phyloP scores from a whole-genome alignment of 1,284 basidiomycete species.

The Laetiporus sulphureus region DNA sequence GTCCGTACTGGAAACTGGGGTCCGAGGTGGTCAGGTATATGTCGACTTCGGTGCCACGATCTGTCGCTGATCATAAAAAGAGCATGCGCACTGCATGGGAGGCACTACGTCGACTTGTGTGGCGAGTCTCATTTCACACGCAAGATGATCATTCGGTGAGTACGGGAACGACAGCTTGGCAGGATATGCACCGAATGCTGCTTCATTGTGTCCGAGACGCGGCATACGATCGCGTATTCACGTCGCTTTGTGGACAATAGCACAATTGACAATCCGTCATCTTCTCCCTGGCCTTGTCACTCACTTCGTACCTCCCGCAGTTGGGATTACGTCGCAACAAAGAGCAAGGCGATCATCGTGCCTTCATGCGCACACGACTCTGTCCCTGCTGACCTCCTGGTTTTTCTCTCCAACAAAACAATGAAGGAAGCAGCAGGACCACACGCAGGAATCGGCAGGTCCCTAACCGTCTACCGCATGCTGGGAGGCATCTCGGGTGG shows the following conservation, averaged over 20 bases:
- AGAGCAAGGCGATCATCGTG: slow-evolving; percentile 62
- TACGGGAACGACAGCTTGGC: too few relatives aligned
- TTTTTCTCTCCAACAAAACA: slow-evolving; percentile 47
- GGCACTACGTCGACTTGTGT: slow-evolving; percentile 61
- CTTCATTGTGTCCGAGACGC: too few relatives aligned
- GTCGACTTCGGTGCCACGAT: neutral
- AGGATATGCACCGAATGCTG: too few relatives aligned
- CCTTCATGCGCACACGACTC: slow-evolving; percentile 71
- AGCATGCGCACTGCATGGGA: slow-evolving; percentile 45
- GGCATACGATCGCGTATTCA: too few relatives aligned
- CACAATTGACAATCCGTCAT: too few relatives aligned
- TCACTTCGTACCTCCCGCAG: too few relatives aligned
- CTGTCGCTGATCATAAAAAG: slow-evolving; percentile 16
- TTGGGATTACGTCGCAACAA: slow-evolving; percentile 60
- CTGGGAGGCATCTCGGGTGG: slow-evolving; percentile 63
- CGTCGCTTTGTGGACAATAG: too few relatives aligned
- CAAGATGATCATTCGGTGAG: slow-evolving; percentile 43
- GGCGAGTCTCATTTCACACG: slow-evolving; percentile 50
- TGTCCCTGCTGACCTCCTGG: slow-evolving; percentile 59
- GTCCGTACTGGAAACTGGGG: slow-evolving; percentile 60
- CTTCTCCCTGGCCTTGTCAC: too few relatives aligned
- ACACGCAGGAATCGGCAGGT: slow-evolving; percentile 27
- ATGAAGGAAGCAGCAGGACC: slow-evolving; percentile 32
- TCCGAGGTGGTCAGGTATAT: slow-evolving; percentile 54
- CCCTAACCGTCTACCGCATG: slow-evolving; percentile 41